Conservation (phyloP, 495 filamentous ascomycete genomes). For the Lasiosphaeria hispida region DNA sequence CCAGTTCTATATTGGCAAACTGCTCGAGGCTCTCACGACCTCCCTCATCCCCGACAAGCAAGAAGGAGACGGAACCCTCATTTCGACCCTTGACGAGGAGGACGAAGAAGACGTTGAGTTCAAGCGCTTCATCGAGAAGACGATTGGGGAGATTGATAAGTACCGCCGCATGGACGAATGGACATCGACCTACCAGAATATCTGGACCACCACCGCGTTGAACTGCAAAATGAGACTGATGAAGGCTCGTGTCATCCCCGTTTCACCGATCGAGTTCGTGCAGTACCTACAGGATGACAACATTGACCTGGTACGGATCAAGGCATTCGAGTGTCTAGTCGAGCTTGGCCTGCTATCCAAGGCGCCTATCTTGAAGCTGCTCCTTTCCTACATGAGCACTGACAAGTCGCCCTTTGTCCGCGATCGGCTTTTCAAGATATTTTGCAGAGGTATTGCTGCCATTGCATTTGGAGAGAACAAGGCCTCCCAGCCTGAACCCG, state of each 20-base stretch:
- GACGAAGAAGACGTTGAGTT: slow-evolving; percentile 41
- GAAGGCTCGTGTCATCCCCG: slow-evolving; percentile 63
- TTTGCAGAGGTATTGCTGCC: slow-evolving; percentile 71
- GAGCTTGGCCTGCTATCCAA: slow-evolving; percentile 70
- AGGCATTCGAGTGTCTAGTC: slow-evolving; percentile 77
- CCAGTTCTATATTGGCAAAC: slow-evolving; percentile 75
- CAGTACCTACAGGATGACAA: slow-evolving; percentile 78
- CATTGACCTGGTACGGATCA: slow-evolving; percentile 73
- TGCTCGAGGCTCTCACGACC: slow-evolving; percentile 77
- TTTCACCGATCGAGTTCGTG: slow-evolving; percentile 65
- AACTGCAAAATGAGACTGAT: slow-evolving; percentile 73
- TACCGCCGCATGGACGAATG: slow-evolving; percentile 93
- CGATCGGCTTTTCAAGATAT: slow-evolving; percentile 60
- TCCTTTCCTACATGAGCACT: slow-evolving; percentile 67
- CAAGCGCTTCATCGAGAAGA: slow-evolving; percentile 60
- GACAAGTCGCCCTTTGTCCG: slow-evolving; percentile 83
- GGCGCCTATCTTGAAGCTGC: slow-evolving; percentile 61
- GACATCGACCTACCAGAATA: slow-evolving; percentile 85
- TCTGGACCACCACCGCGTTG: slow-evolving; percentile 79
- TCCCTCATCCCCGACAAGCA: slow-evolving; percentile 60
- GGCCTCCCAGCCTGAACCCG: slow-evolving; percentile 27
- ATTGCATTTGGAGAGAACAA: slow-evolving; percentile 71
- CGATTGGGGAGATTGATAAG: slow-evolving; percentile 82
- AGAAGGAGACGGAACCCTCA: slow-evolving; percentile 53
- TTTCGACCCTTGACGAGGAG: slow-evolving; percentile 32